Conservation (phyloP, 805 yeast genomes). For the Lachancea cidri region DNA sequence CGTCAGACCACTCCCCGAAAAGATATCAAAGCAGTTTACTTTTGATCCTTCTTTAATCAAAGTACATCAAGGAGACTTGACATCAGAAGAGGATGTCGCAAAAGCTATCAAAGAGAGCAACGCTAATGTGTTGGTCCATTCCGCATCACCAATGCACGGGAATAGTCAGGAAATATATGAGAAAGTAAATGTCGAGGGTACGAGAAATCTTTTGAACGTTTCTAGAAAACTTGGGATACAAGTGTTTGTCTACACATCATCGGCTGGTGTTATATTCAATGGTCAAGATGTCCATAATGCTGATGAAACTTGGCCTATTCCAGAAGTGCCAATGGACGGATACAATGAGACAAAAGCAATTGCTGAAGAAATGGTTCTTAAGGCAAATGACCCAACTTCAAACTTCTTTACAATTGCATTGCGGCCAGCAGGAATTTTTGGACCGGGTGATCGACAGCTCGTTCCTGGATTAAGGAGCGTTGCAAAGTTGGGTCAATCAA, state of each 20-base stretch:
- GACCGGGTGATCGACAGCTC: conserved; percentile 96
- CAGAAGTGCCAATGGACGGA: conserved; percentile 89
- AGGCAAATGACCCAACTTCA: conserved; percentile 56
- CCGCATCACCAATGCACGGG: conserved; percentile 96
- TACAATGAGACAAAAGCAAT: conserved; percentile 91
- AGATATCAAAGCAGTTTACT: conserved; percentile 64
- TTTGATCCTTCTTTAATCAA: conserved; percentile 55
- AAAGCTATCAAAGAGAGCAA: conserved; percentile 52
- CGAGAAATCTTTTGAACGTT: conserved; percentile 63
- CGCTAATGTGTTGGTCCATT: conserved; percentile 82
- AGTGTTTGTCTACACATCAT: conserved; percentile 88
- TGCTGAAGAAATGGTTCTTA: conserved; percentile 79
- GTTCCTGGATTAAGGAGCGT: conserved; percentile 89
- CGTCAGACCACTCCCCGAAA: conserved; percentile 79
- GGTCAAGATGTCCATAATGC: conserved; percentile 92
- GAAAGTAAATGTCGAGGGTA: conserved; percentile 89
- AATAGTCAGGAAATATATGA: conserved; percentile 73
- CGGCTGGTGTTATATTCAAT: conserved; percentile 95
- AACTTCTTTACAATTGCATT: conserved; percentile 74
- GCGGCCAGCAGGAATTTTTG: conserved; percentile 97
- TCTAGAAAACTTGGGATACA: conserved; percentile 46
- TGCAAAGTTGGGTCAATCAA: conserved; percentile 78
- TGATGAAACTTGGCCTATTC: conserved; percentile 92
- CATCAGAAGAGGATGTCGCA: conserved; percentile 63
- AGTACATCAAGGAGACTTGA: conserved; percentile 79